A percentile compares a stretch with the other conserved stretches of the same genome.
These are phyloP conservation scores for Protostelium mycophagum DNA, from an alignment of 78 protist genomes.

Conservation along the genomic window DNA sequence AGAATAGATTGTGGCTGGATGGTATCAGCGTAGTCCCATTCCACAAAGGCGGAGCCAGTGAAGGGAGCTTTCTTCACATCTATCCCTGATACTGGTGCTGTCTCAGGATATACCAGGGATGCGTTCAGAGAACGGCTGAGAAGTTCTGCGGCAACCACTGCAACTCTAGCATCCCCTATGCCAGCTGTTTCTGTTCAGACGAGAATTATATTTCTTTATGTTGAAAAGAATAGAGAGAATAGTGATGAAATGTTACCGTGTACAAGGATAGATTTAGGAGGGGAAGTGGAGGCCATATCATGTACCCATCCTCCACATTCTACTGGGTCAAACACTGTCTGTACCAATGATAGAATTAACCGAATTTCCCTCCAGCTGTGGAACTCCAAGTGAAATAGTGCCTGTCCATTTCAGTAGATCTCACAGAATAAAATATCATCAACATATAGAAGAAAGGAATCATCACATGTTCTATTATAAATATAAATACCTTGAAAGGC, in stretches of 20 bases:
- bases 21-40: neutral
- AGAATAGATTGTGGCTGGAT: neutral
- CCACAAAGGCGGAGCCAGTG: neutral
- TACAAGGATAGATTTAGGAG: neutral
- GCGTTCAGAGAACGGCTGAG: neutral
- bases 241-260: neutral
- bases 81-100: neutral
- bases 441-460: neutral
- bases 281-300: neutral
- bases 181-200: neutral
- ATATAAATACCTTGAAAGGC: neutral
- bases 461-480: neutral
- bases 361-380: neutral
- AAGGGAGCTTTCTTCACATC: neutral
- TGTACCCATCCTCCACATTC: neutral
- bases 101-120: neutral
- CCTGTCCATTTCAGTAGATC: no score
- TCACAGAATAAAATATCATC: no score
- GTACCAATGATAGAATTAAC: neutral
- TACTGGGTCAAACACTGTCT: neutral
- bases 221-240: no score
- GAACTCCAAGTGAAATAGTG: neutral
- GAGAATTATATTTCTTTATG: no score
- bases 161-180: neutral
- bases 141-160: neutral